Conservation (phyloP, 495 filamentous ascomycete genomes). For the Annulohypoxylon stygium region DNA sequence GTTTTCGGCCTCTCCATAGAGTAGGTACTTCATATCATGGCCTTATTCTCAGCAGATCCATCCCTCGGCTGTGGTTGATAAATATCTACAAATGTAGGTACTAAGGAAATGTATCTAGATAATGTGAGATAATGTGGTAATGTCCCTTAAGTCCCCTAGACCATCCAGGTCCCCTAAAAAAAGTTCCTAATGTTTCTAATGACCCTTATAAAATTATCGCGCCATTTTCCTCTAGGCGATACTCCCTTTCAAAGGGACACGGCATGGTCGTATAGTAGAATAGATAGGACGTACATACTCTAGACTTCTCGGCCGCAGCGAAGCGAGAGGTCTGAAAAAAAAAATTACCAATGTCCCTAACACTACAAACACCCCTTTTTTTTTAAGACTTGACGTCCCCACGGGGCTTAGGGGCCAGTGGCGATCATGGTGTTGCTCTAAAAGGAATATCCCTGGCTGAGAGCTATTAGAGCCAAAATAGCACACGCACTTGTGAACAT, state of each 20-base stretch:
- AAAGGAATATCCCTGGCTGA: slow-evolving; percentile 35
- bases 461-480: slow-evolving; percentile 26
- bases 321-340: slow-evolving; percentile 14
- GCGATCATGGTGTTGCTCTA: slow-evolving; percentile 38
- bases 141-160: neutral
- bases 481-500: neutral
- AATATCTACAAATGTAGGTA: neutral
- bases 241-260: slow-evolving; percentile 17
- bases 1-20: slow-evolving; percentile 38
- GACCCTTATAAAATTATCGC: slow-evolving; percentile 36
- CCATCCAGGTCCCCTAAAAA: too few relatives aligned
- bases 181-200: slow-evolving; percentile 15
- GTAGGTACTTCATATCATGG: slow-evolving; percentile 28
- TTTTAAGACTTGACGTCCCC: slow-evolving; percentile 20
- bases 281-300: slow-evolving; percentile 23
- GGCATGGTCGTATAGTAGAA: slow-evolving; percentile 26
- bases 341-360: neutral
- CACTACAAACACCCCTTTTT: slow-evolving; percentile 36
- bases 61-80: slow-evolving; percentile 37
- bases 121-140: neutral
- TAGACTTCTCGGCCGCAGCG: slow-evolving; percentile 24
- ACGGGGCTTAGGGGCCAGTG: slow-evolving; percentile 30
- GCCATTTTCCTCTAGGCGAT: slow-evolving; percentile 36
- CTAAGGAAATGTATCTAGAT: neutral
- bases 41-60: slow-evolving; percentile 34